These are phyloP conservation scores for Sonneratia caseolaris DNA, from an alignment of 345 rosid genomes.

Conservation along the genomic window DNA sequence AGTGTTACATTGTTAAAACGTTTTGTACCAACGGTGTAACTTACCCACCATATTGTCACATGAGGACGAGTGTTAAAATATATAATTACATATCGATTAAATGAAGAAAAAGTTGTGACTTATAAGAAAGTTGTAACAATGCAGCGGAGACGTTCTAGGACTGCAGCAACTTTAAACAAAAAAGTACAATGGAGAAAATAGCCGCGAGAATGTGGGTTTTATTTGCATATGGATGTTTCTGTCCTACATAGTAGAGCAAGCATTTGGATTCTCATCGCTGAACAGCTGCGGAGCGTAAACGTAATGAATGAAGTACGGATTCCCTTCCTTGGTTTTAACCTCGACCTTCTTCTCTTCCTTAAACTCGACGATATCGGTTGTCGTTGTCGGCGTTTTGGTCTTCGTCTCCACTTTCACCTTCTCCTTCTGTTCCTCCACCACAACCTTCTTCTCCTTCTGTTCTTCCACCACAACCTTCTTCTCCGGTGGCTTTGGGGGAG, in stretches of 20 bases:
- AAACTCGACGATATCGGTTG: constrained; percentile 14
- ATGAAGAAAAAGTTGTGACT: too few relatives aligned
- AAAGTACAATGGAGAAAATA: too few relatives aligned
- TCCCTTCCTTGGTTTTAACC: constrained; percentile 34
- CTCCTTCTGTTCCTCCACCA: constrained; percentile 1
- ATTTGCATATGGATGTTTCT: too few relatives aligned
- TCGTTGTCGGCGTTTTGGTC: constrained; percentile 13
- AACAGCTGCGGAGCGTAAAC: constrained; percentile 75
- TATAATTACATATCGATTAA: too few relatives aligned
- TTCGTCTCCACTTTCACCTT: constrained; percentile 6
- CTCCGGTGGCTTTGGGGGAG: constrained; percentile 29
- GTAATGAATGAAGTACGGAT: constrained; percentile 66
- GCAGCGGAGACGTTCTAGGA: too few relatives aligned
- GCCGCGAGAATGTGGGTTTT: too few relatives aligned
- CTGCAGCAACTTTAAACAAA: too few relatives aligned
- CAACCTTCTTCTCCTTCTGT: not conserved
- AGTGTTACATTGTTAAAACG: too few relatives aligned
- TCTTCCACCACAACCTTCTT: constrained; percentile 23
- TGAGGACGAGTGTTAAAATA: too few relatives aligned
- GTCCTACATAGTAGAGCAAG: constrained; percentile 46
- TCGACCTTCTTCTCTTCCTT: constrained; percentile 36
- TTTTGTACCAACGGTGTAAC: too few relatives aligned
- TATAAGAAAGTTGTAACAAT: too few relatives aligned
- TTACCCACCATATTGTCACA: too few relatives aligned
- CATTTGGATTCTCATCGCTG: constrained; percentile 86